phyloP scores from a whole-genome alignment of 345 rosid species.

The Firmiana major region DNA sequence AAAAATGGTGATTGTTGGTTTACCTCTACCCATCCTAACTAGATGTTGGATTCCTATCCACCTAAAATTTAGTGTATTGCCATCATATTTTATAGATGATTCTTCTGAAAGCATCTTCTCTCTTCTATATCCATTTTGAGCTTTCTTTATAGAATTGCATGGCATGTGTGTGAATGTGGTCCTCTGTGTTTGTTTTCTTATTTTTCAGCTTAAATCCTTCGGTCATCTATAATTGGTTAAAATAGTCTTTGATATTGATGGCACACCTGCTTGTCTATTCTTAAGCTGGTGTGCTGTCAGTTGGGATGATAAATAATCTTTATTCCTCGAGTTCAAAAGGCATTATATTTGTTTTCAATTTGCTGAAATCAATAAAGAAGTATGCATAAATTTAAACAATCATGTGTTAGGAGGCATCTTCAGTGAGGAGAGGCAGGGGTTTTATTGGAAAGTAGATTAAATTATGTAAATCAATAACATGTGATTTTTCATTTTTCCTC shows the following conservation, averaged over 20 bases:
- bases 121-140: too few relatives aligned
- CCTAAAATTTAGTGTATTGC: not conserved
- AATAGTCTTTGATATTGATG: not conserved
- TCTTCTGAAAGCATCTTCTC: not conserved
- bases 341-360: not conserved
- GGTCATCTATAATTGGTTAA: not conserved
- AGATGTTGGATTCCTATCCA: not conserved
- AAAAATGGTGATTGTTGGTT: not conserved
- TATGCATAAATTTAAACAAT: not conserved
- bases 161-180: not conserved
- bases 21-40: not conserved
- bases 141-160: too few relatives aligned
- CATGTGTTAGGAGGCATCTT: not conserved
- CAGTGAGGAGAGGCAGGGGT: not conserved
- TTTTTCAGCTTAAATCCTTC: not conserved
- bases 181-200: not conserved
- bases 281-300: not conserved
- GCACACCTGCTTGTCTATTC: not conserved
- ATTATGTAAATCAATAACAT: too few relatives aligned
- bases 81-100: too few relatives aligned
- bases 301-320: not conserved
- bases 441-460: not conserved
- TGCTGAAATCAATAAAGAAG: not conserved
- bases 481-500: not conserved
- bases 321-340: not conserved